These are phyloP conservation scores for Pulveroboletus sp. DNA, from an alignment of 768 basidiomycete species.

Conservation along the genomic window DNA sequence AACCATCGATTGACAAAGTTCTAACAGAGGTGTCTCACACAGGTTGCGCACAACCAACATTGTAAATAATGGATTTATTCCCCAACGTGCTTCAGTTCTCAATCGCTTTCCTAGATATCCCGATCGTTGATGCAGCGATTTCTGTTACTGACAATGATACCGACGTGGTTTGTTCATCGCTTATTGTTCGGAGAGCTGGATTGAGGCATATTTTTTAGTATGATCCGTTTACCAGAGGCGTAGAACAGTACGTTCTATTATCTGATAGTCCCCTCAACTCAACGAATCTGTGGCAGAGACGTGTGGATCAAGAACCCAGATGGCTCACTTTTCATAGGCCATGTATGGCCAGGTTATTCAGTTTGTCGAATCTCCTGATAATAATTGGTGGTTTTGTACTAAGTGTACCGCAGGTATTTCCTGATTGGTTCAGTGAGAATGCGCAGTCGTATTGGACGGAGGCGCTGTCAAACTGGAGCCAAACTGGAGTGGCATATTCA, in stretches of 20 bases:
- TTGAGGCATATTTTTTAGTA: conserved; percentile 41
- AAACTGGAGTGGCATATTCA: conserved; percentile 47
- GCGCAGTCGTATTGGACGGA: conserved; percentile 57
- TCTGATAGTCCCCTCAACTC: background rate
- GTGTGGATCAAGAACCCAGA: conserved; percentile 75
- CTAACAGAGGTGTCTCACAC: background rate
- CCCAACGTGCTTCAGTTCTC: background rate
- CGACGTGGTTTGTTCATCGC: conserved; percentile 48
- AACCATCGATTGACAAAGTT: background rate
- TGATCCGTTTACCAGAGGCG: conserved; percentile 60
- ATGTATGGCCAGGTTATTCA: conserved; percentile 77
- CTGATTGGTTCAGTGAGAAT: conserved; percentile 58
- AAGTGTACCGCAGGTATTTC: conserved; percentile 41
- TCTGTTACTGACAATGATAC: conserved; percentile 54
- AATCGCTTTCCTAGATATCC: conserved; percentile 45
- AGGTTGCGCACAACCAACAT: conserved; percentile 23
- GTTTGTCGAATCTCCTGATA: conserved; percentile 35
- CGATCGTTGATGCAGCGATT: conserved; percentile 65
- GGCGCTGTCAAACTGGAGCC: conserved; percentile 52
- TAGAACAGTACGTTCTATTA: conserved; percentile 43
- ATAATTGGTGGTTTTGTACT: background rate
- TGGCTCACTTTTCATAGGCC: conserved; percentile 64
- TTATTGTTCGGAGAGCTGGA: background rate
- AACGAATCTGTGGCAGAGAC: conserved; percentile 36
- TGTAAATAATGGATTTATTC: conserved; percentile 8